Conservation (phyloP, 148 eudicot species). For the Rhododendron henanense region DNA sequence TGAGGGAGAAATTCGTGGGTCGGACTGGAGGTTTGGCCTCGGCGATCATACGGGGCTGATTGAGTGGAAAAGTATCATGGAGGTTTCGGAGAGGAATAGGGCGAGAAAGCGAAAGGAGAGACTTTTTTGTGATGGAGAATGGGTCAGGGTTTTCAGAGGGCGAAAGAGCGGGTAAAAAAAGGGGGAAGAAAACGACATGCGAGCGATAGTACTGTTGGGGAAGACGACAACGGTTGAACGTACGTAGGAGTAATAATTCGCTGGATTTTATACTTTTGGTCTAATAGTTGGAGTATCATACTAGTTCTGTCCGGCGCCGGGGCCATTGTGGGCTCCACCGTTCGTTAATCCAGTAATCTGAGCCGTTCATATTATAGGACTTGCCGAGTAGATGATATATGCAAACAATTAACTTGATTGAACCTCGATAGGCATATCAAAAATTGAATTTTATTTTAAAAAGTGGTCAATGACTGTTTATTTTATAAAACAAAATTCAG, state of each 20-base stretch:
- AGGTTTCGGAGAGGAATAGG: not conserved
- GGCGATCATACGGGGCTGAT: conserved; percentile 33
- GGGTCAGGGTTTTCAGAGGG: not conserved
- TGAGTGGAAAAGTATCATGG: not conserved
- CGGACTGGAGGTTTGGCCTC: conserved; percentile 8
- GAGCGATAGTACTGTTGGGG: not conserved
- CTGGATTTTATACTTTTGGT: no score
- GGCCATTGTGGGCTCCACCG: no score
- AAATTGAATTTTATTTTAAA: no score
- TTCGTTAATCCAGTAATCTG: no score
- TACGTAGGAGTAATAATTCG: no score
- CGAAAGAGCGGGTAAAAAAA: not conserved
- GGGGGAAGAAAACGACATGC: not conserved
- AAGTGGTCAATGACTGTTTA: no score
- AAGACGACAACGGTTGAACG: not conserved
- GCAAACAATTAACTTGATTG: no score
- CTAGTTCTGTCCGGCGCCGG: no score
- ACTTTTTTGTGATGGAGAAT: not conserved
- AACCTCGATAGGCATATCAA: no score
- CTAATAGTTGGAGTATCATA: no score
- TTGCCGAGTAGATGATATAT: rapidly evolving
- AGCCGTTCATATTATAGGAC: no score
- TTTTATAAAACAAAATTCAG: no score
- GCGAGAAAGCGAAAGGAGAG: not conserved
- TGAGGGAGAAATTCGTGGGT: conserved; percentile 18